Evolutionary conservation across 345 rosid genomes (phyloP), one percentile per base, ranked within the genome.

Genomic region (Luvunga scandens): DNA sequence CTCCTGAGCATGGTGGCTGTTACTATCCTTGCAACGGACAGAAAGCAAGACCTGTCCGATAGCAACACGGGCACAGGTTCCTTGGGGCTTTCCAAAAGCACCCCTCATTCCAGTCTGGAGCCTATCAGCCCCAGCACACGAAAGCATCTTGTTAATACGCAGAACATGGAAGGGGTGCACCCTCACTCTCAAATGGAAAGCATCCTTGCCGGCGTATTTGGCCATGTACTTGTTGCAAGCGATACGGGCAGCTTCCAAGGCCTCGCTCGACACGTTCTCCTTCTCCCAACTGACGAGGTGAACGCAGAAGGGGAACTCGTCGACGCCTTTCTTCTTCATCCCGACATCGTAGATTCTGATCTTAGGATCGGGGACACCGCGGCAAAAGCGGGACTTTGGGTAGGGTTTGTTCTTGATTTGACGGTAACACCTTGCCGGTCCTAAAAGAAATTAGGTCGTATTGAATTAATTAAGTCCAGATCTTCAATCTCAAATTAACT

Each of bases 31-130:
- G 85, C 91, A 88, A 3, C 91, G 85, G 66, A 88, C 91, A 33
- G 89, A 88, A 16, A 88, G 84, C 45, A 86, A 79, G 25, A 88
- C 89, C 82, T 88, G 91, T 22, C 89, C 89, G 25, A 88, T 88
- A 33, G 81, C 83, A 19, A 88, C 91, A 21, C 89, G 65, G 6
- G 89, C 91, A 31, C 91, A 88, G 31, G 84, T 79, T 9, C 91
- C 91, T 63, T 81, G 91, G 6, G 91, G 91, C 77, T 88, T 88
- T 6, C 91, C 91, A 69, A 86, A 88, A 42, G 91, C 91, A 78
- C 91, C 91, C 66, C 88, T 83, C 89, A 86, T 88, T 22, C 89
- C 91, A 79, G 89, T 88, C 76, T 88, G 89, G 57, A 88, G 91
- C 86, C 91, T 85, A 82, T 88, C 88, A 76, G 91, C 89, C 61